These are phyloP conservation scores for Debaryomyces sp. DNA, from an alignment of 1,139 yeast genomes.

Conservation along the genomic window DNA sequence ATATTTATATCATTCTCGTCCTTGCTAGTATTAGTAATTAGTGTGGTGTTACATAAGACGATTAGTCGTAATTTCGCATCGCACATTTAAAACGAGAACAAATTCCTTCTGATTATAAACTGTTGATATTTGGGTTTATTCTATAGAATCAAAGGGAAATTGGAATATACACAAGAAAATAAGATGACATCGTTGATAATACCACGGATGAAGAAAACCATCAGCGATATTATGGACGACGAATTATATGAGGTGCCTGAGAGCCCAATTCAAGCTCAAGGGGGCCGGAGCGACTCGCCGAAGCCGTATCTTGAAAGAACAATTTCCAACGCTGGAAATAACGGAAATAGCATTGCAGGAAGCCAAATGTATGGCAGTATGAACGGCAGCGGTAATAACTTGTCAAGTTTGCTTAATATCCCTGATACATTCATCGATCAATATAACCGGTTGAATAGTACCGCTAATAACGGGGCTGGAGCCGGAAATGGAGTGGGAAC, in stretches of 20 bases:
- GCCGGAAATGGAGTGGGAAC: slow-evolving; percentile 1
- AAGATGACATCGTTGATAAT: slow-evolving; percentile 49
- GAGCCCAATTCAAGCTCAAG: slow-evolving; percentile 18
- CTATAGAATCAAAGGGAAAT: not conserved
- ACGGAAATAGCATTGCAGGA: slow-evolving; percentile 1
- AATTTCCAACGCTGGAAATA: slow-evolving; percentile 8
- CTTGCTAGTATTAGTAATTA: not conserved
- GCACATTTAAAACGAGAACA: slow-evolving; percentile 6
- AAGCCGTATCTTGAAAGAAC: slow-evolving; percentile 10
- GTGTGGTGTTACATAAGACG: slow-evolving; percentile 3
- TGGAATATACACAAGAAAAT: not conserved
- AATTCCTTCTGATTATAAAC: not conserved
- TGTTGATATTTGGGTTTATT: not conserved
- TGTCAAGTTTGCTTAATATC: slow-evolving; percentile 32
- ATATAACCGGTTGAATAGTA: slow-evolving; percentile 16
- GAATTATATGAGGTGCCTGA: slow-evolving; percentile 57
- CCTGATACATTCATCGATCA: slow-evolving; percentile 38
- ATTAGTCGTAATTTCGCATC: slow-evolving; percentile 4
- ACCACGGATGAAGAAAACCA: slow-evolving; percentile 53
- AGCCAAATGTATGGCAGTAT: slow-evolving; percentile 4
- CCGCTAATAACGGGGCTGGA: slow-evolving; percentile 4
- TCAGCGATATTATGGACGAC: slow-evolving; percentile 66
- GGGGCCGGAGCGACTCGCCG: slow-evolving; percentile 12
- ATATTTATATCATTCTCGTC: not conserved
- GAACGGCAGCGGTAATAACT: slow-evolving; percentile 12